Base-by-base conservation (phyloP, 768 basidiomycete genomes). In the Tylopilus sp. region DNA sequence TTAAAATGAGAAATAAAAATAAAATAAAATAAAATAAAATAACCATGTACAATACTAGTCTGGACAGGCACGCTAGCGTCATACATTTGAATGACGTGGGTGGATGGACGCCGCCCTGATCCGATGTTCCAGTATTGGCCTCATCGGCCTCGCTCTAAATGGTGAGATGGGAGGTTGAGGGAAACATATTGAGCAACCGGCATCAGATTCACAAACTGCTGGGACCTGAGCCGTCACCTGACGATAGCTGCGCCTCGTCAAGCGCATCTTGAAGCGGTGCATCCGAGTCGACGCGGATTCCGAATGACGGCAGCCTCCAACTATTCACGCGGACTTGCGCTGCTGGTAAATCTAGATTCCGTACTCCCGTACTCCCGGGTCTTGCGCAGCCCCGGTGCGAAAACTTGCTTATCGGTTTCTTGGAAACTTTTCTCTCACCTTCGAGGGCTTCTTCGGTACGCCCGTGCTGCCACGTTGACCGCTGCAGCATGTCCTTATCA, bases 391-490 rank as follows among this genome's bases (percentile, higher is more conserved):
- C 43, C 6, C 8, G 30, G 44, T 31, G 29, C 44, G 44, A 45
- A 40, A 45, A 16, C 13, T 16, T 13, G 30, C 12, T 19, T 9
- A 30, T 31, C 30, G 31, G 2, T 34, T 11, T 36, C 13, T n/a
- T 24, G 34, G 16, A 41, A 21, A 11, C 14, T 31, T 30, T 37
- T 34, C 38, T 51, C 58, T 61, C 58, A 56, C 58, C 48, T 45
- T 48, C 19, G 17, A 25, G 21, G 24, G 30, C 28, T 57, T 37
- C 26, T 8, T n/a, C 25, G 30, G 44, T 5, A 33, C 40, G 22
- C 31, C 24, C 33, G 6, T 19, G 59, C 34, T 52, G 44, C 64
- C 62, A 61, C 64, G 59, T 50, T 66, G 48, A 63, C 58, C 48
- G 42, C 24, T 37, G 43, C n/a, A 42, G 37, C n/a, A n/a, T n/a